Base-by-base conservation (phyloP, 176 grass and related monocot species). In the Rhynchospora pubera region DNA sequence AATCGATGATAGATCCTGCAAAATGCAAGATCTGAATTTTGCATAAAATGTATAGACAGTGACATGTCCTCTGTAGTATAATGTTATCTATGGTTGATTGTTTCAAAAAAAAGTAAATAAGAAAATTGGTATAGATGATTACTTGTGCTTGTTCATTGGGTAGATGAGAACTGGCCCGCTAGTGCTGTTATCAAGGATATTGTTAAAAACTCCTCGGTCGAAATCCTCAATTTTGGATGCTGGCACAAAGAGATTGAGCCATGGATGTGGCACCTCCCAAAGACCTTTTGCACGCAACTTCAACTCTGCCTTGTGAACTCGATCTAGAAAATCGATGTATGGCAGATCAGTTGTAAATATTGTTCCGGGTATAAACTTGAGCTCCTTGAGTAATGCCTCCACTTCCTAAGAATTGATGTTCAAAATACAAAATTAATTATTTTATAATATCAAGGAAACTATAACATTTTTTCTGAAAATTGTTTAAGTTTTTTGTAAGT, bases 231-330 rank as follows among this genome's bases (percentile, higher is more conserved):
- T 98, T 72, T 88, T 83, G 6, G 95, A 98, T 73, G 90, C 95
- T 57, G 95, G 95, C 47, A 94, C 90, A 83, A 98, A 94, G 76
- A 98, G 90, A 88, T 98, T 98, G 1, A 98, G 90, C 95, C 95
- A 98, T 61, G 95, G 95, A 85, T 98, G 95, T 0, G 95, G 92
- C 82, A 98, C 95, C 72, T 94, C 92, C 95, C 95, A 98, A 70
- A 94, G 83, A 10, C 90, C 92, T 86, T 94, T 94, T 32, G 57
- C 85, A 22, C 92, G 88, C 21, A 98, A 82, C 87, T 94, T 98
- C 63, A 88, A 73, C 74, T 98, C 95, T 48, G 95, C 95, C 87
- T 79, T 92, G 95, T 98, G 95, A 13, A 98, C 95, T 18, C 95
- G 87, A 56, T 94, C 92, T 0, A 98, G 90, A 57, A 98, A 98